phyloP scores from a whole-genome alignment of 2,329 filamentous ascomycete species.

The Colletotrichum eremochloae region DNA sequence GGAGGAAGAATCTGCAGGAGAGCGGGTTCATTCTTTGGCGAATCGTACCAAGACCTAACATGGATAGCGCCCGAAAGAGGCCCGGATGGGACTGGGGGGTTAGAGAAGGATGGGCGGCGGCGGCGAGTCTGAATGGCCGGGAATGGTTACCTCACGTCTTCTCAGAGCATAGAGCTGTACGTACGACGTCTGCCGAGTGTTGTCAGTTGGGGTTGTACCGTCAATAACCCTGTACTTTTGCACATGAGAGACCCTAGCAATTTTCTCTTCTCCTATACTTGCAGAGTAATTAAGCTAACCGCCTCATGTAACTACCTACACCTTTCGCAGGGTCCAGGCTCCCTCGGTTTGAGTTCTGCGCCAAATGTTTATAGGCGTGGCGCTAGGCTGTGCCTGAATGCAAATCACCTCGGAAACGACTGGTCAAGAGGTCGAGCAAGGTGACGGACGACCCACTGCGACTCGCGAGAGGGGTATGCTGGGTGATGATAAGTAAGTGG shows the following conservation, averaged over 20 bases:
- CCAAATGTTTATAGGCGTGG: background rate
- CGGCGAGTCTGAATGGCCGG: background rate
- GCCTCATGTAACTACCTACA: background rate
- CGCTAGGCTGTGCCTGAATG: background rate
- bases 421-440: background rate
- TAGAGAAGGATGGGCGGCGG: background rate
- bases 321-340: conserved; percentile 1
- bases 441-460: background rate
- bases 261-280: background rate
- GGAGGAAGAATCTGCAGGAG: conserved; percentile 25
- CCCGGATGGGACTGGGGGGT: conserved; percentile 22
- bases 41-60: conserved; percentile 14
- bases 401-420: background rate
- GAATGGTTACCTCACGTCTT: background rate
- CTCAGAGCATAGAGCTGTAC: background rate
- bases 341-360: conserved; percentile 5
- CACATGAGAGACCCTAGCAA: background rate
- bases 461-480: background rate
- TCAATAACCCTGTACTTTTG: background rate
- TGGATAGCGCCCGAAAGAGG: conserved; percentile 8
- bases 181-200: background rate
- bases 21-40: conserved; percentile 20
- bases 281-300: background rate
- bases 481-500: background rate
- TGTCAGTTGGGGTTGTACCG: background rate